Evolutionary conservation across 106 monocot genomes (phyloP).

Genomic region (Cymbidium sinense): DNA sequence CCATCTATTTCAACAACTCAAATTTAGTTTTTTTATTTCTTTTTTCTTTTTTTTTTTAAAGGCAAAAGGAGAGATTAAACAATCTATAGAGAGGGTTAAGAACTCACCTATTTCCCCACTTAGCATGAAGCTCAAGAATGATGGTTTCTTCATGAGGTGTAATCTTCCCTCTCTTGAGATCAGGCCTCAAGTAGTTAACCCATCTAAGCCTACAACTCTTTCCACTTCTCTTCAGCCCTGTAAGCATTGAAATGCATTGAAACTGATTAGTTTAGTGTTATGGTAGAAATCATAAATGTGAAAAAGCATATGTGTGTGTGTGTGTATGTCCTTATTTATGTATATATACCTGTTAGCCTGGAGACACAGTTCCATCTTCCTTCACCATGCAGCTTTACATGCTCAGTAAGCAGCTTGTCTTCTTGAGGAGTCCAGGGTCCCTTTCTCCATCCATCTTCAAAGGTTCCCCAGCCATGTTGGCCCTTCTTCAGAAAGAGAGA

Average conservation of each 20-base stretch:
- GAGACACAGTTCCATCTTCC: conserved; percentile 76
- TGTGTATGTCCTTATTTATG: no score
- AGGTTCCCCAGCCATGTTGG: conserved; percentile 22
- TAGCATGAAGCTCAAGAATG: conserved; percentile 47
- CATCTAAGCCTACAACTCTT: conserved; percentile 55
- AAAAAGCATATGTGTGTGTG: background rate
- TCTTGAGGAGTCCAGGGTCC: conserved; percentile 80
- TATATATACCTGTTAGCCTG: conserved; percentile 44
- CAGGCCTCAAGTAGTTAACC: conserved; percentile 57
- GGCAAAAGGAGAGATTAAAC: background rate
- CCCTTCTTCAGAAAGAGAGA: conserved; percentile 13
- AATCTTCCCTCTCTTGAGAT: conserved; percentile 52
- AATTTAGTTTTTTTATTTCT: no score
- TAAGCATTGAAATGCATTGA: no score
- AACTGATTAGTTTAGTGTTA: no score
- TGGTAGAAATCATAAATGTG: background rate
- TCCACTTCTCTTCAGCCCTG: conserved; percentile 42
- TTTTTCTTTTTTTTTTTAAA: no score
- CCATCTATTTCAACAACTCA: conserved; percentile 28
- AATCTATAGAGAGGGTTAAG: background rate
- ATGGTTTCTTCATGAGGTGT: conserved; percentile 43
- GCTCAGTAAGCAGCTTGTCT: conserved; percentile 63
- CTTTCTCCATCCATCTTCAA: conserved; percentile 48
- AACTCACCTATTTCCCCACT: conserved; percentile 46
- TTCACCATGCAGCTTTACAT: conserved; percentile 69